Percentiles rank a stretch among this genome's conserved stretches.
Conservation (phyloP, 164 flowering plant genomes). For the Magnolia officinalis region DNA sequence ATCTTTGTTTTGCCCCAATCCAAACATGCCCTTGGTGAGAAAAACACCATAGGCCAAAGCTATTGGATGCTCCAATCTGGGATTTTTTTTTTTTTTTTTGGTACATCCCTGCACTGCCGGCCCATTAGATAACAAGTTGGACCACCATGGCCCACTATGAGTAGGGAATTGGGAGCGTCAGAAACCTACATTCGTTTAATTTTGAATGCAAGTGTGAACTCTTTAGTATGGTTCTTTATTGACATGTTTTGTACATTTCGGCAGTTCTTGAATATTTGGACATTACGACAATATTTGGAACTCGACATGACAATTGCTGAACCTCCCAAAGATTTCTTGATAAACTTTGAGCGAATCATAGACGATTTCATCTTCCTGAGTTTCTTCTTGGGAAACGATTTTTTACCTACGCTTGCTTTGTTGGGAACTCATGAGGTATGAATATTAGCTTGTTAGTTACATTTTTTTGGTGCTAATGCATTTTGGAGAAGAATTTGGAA, state of each 20-base stretch:
- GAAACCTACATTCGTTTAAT: too few species aligned
- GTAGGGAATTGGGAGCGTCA: too few species aligned
- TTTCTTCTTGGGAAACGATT: slow-evolving; percentile 56
- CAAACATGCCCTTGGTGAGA: too few species aligned
- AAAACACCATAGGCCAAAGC: too few species aligned
- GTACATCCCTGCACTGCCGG: too few species aligned
- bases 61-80: too few species aligned
- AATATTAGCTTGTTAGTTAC: neutral
- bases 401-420: slow-evolving; percentile 51
- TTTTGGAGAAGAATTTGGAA: neutral
- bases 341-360: slow-evolving; percentile 39
- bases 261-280: slow-evolving; percentile 54
- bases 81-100: too few species aligned
- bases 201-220: too few species aligned
- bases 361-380: slow-evolving; percentile 61
- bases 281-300: slow-evolving; percentile 46
- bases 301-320: slow-evolving; percentile 33
- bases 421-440: slow-evolving; percentile 52
- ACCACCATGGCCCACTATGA: too few species aligned
- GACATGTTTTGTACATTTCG: neutral
- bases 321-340: slow-evolving; percentile 18
- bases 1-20: too few species aligned
- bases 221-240: neutral
- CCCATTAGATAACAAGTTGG: too few species aligned
- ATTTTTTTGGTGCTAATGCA: neutral